Percentiles rank a stretch among this genome's conserved stretches.
Conservation (phyloP, 228 moss, liverwort and hornwort genomes). For the Sphagnum magellanicum region DNA sequence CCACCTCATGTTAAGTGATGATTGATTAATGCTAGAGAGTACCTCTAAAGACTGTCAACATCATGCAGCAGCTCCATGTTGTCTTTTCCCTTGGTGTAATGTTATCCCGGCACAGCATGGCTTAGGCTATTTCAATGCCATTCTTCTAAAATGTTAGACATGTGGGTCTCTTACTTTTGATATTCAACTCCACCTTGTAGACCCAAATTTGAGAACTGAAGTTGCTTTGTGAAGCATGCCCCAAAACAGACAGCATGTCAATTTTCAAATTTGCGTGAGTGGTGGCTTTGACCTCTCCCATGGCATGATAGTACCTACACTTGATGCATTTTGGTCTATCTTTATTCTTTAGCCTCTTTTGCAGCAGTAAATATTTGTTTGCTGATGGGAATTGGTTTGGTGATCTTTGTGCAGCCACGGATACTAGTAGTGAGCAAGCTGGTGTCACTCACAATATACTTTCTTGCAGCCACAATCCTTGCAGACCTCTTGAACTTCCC, state of each 20-base stretch:
- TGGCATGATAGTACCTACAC: no score
- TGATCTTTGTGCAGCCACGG: conserved; percentile 50
- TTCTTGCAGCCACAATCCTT: conserved; percentile 44
- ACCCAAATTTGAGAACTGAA: not conserved
- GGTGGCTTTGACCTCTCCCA: no score
- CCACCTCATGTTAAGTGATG: no score
- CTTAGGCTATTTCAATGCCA: not conserved
- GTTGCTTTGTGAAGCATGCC: not conserved
- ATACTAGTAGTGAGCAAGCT: conserved; percentile 61
- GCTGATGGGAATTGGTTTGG: not conserved
- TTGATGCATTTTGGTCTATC: not conserved
- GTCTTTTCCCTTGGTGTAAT: no score
- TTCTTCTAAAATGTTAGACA: conserved; percentile 3
- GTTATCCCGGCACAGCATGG: no score
- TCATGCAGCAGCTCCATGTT: no score
- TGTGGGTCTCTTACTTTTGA: not conserved
- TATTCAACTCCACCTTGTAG: not conserved
- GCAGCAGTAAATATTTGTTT: not conserved
- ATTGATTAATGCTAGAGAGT: no score
- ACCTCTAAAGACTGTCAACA: no score
- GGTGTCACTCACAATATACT: conserved; percentile 53
- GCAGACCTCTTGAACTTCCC: conserved; percentile 74
- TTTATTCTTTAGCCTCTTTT: not conserved
- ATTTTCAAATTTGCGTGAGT: no score
- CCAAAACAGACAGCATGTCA: not conserved